Conservation (phyloP, 345 rosid species). For the Chamaenerion angustifolium region DNA sequence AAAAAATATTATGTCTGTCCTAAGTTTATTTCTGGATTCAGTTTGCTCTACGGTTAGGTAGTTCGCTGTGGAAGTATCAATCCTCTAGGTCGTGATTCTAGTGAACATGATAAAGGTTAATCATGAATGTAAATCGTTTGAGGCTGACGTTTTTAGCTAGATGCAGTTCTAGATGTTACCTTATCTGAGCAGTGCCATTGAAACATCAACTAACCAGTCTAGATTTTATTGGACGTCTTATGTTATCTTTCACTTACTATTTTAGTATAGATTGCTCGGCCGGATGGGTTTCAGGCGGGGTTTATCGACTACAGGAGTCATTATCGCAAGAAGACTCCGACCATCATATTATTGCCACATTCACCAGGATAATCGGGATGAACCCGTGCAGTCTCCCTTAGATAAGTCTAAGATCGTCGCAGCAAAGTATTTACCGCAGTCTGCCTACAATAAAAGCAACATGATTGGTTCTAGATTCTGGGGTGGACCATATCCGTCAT, state of each 20-base stretch:
- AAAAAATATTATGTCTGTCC: too few relatives aligned
- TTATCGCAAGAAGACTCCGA: constrained; percentile 17
- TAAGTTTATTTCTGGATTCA: too few relatives aligned
- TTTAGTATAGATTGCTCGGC: not conserved
- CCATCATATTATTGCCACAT: constrained; percentile 18
- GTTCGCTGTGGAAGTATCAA: too few relatives aligned
- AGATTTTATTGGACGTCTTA: too few relatives aligned
- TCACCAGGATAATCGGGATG: constrained; percentile 11
- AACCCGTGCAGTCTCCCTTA: not conserved
- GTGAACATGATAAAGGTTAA: too few relatives aligned
- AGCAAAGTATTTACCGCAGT: constrained; percentile 1
- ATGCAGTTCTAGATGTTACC: too few relatives aligned
- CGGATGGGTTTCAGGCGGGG: constrained; percentile 25
- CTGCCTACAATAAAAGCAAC: constrained; percentile 4
- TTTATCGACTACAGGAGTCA: constrained; percentile 15
- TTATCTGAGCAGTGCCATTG: too few relatives aligned
- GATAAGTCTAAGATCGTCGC: constrained; percentile 4
- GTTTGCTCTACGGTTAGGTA: too few relatives aligned
- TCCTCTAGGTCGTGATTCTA: too few relatives aligned
- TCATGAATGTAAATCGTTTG: too few relatives aligned
- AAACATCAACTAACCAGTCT: too few relatives aligned
- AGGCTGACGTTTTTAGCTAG: too few relatives aligned
- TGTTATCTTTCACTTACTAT: not conserved
- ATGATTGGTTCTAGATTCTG: constrained; percentile 8
- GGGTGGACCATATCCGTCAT: constrained; percentile 12